Base-by-base conservation (phyloP, 306 rosid species). In the Malus sylvestris region DNA sequence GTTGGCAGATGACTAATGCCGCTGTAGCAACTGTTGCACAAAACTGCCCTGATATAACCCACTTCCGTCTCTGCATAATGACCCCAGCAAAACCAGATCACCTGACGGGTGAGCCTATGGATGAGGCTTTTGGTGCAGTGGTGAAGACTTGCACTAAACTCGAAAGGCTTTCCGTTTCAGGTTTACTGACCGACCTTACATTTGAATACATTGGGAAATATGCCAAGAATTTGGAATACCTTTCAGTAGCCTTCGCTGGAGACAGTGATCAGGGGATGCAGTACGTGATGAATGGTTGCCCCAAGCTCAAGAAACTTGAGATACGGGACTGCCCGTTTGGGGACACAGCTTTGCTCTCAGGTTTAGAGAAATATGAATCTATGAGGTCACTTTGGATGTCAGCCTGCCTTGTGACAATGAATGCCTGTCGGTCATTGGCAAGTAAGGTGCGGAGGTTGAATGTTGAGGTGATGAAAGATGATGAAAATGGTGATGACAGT, bases 361-460 rank as follows among this genome's bases (percentile, higher is more conserved):
- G 91, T 49, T 23, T 85, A 72, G 88, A 73, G 70, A 88, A 78
- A 88, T 88, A 91, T 2, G 97, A 91, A 72, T 87, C 91, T 2
- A 91, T 91, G 96, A 86, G 93, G 72, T 93, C 98, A 0, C 85
- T 93, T 23, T 93, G 98, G 97, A 93, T 93, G 97, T 93, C 96
- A 10, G 88, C 82, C 78, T 93, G 97, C 84, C 78, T 72, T 8
- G 86, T 91, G 38, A 91, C 97, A 6, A 88, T 82, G 91, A 81
- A 86, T 14, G 93, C 89, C 1, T 85, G 88, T 58, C 79, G 87
- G 70, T 10, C 79, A 19, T 80, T 91, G 81, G 92, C 93, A 15
- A 79, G 79, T 73, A 80, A 91, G 77, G 86, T 79, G 92, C 98
- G 89, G 1, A 84, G 96, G 81, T 78, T 93, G 87, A 93, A 93